Base-by-base conservation (phyloP, 2,329 filamentous ascomycete genomes). In the Cercospora sp. region DNA sequence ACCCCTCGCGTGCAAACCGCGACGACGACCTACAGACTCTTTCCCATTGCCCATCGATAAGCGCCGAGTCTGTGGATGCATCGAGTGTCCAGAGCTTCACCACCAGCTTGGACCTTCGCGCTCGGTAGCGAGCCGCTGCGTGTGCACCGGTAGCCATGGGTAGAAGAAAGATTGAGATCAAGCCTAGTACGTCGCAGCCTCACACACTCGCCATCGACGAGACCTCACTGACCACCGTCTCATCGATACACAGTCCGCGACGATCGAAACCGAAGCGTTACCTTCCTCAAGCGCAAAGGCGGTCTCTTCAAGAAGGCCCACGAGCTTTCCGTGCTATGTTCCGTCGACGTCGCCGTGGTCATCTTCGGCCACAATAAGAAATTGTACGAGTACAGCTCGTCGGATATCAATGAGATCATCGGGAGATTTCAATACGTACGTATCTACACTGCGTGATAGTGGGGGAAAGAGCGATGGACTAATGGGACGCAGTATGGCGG, bases 321-420 rank as follows among this genome's bases (percentile, higher is more conserved):
- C 80, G 95, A 99, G 86, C 87, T 99, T 63, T 97, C 94, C 63
- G 95, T 99, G 58, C 90, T 99, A 71, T 99, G 95, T 81, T 97
- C 94, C 45, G 95, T 99, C 79, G 95, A 99, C 80, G 95, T 99
- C 74, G 95, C 95, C 48, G 95, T 99, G 77, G 95, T 99, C 80
- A 97, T 99, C 77, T 98, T 98, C 78, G 94, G 94, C 72, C 94
- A 92, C 82, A 99, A 99, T 82, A 99, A 98, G 86, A 98, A 98
- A 83, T 87, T 99, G 28, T 97, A 98, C 81, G 93, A 99, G 81
- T 99, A 97, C 80, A 98, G 94, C 12, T 98, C 94, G 18, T 86
- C 89, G 74, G 93, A 97, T 80, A 97, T 99, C 87, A 90, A 90
- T 79, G 93, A 97, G 72, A 91, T 96, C 60, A 89, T 99, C 73